Conservation (phyloP, 306 rosid genomes). For the Castanospermum australe region DNA sequence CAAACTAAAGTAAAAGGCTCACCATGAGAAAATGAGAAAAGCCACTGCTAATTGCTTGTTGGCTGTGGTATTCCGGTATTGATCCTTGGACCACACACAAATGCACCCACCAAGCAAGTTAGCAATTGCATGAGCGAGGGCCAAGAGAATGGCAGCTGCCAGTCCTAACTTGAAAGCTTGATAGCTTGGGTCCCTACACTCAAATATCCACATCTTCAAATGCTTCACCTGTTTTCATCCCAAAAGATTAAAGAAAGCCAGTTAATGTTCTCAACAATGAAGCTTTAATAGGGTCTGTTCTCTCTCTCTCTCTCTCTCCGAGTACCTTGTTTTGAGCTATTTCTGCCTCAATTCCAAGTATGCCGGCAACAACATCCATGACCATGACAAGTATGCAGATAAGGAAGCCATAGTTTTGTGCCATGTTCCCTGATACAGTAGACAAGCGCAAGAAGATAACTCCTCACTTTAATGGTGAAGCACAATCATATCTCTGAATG, state of each 20-base stretch:
- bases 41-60: conserved; percentile 51
- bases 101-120: conserved; percentile 72
- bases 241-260: not conserved
- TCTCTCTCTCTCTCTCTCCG: no score
- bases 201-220: conserved; percentile 53
- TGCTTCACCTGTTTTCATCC: conserved; percentile 49
- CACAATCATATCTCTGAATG: not conserved
- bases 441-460: conserved; percentile 3
- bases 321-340: conserved; percentile 76
- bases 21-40: conserved; percentile 72
- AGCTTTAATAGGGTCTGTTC: not conserved
- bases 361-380: conserved; percentile 72
- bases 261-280: not conserved
- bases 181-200: conserved; percentile 73
- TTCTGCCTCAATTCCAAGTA: conserved; percentile 78
- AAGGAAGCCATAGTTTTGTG: conserved; percentile 52
- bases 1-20: not conserved
- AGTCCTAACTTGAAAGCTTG: conserved; percentile 73
- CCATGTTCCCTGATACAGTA: conserved; percentile 41
- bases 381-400: conserved; percentile 63
- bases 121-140: conserved; percentile 55
- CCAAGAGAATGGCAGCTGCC: conserved; percentile 63
- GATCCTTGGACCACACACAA: conserved; percentile 46
- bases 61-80: conserved; percentile 35
- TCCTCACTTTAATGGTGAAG: conserved; percentile 9